Conservation (phyloP, 1,284 basidiomycete genomes). For the Tylopilus sp. region DNA sequence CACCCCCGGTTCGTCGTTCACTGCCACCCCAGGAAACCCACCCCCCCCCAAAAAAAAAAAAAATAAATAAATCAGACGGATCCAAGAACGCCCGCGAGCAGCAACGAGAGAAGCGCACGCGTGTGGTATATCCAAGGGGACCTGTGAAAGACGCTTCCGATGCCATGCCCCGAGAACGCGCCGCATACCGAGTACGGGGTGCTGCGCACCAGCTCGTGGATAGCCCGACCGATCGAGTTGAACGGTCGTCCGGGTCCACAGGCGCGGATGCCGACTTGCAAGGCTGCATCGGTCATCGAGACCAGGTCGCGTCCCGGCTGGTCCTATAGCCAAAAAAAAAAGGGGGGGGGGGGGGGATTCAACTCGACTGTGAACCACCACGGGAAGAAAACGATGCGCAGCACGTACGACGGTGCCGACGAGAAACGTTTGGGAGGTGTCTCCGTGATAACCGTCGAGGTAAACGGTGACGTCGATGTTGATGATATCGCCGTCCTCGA, state of each 20-base stretch:
- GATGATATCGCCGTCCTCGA: slow-evolving; percentile 78
- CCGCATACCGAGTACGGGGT: slow-evolving; percentile 62
- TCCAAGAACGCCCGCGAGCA: neutral
- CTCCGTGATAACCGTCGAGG: slow-evolving; percentile 78
- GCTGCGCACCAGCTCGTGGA: slow-evolving; percentile 52
- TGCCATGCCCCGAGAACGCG: slow-evolving; percentile 84
- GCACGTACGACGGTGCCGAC: slow-evolving; percentile 67
- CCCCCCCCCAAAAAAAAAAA: no score
- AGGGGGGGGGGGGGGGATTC: neutral
- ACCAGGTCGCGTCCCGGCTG: slow-evolving; percentile 62
- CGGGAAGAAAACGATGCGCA: neutral
- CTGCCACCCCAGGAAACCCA: no score
- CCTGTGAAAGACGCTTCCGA: slow-evolving; percentile 79
- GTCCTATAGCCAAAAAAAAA: no score
- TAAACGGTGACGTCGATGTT: slow-evolving; percentile 85
- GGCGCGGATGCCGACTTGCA: slow-evolving; percentile 67
- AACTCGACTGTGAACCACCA: neutral
- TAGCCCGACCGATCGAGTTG: slow-evolving; percentile 71
- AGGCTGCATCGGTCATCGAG: slow-evolving; percentile 57
- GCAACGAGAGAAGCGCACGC: slow-evolving; percentile 34
- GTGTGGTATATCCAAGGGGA: slow-evolving; percentile 83
- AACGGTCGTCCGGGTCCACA: slow-evolving; percentile 79
- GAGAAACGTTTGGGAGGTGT: slow-evolving; percentile 78
- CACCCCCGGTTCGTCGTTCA: slow-evolving; percentile 71
- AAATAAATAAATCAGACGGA: neutral